Conservation (phyloP, 768 basidiomycete species). For the Boletus reticuloceps region DNA sequence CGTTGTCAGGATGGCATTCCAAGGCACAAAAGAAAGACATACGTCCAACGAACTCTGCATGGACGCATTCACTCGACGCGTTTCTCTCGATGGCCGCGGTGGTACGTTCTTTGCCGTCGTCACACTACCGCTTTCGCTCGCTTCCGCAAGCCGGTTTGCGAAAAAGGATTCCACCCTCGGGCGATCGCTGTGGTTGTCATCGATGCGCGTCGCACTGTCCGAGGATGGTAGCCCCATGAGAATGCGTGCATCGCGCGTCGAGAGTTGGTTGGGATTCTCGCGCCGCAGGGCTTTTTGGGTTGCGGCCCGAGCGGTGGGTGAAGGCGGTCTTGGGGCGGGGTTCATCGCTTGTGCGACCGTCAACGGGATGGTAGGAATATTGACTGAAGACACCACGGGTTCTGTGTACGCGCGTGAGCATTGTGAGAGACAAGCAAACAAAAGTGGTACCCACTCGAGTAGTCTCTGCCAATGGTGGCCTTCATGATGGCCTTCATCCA, state of each 20-base stretch:
- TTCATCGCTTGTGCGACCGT: slow-evolving; percentile 96
- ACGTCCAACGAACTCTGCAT: slow-evolving; percentile 23
- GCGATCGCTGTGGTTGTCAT: slow-evolving; percentile 39
- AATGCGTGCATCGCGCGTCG: slow-evolving; percentile 74
- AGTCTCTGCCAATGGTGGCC: slow-evolving; percentile 93
- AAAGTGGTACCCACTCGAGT: slow-evolving; percentile 62
- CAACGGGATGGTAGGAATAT: slow-evolving; percentile 94
- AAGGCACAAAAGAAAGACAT: neutral
- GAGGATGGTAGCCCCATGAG: slow-evolving; percentile 57
- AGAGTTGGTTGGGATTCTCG: slow-evolving; percentile 82
- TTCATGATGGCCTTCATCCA: slow-evolving; percentile 99
- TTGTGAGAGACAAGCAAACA: neutral
- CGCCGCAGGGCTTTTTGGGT: slow-evolving; percentile 84
- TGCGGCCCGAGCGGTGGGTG: slow-evolving; percentile 82
- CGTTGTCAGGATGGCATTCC: neutral
- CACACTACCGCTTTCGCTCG: slow-evolving; percentile 17
- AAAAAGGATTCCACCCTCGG: slow-evolving; percentile 56
- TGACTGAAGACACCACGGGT: slow-evolving; percentile 93
- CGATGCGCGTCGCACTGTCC: slow-evolving; percentile 22
- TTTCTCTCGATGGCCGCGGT: slow-evolving; percentile 67
- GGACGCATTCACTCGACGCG: slow-evolving; percentile 42
- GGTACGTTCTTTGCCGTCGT: slow-evolving; percentile 37
- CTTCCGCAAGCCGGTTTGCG: slow-evolving; percentile 34
- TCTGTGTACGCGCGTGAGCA: slow-evolving; percentile 43
- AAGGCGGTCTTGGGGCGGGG: slow-evolving; percentile 92